A percentile compares a stretch with the other conserved stretches of the same genome.
Conservation (phyloP, 1,284 basidiomycete genomes). For the Rugosomyces carneus region DNA sequence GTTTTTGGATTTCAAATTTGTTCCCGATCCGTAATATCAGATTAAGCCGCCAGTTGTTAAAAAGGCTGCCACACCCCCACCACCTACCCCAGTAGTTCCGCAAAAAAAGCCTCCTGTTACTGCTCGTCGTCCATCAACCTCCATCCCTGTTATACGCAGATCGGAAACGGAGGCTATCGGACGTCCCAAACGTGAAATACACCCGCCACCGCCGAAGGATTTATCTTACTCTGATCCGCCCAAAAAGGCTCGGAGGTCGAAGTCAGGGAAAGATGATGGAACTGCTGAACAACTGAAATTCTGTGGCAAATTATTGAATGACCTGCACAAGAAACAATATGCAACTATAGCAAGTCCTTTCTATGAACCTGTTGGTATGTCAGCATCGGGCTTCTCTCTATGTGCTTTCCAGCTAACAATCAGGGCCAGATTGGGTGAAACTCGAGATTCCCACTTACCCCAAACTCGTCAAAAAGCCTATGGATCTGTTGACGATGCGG, state of each 20-base stretch:
- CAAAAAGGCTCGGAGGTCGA: conserved; percentile 61
- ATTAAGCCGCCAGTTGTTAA: conserved; percentile 50
- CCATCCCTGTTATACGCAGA: conserved; percentile 75
- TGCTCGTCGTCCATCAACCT: conserved; percentile 63
- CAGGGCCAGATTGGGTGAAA: conserved; percentile 58
- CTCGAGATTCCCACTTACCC: conserved; percentile 84
- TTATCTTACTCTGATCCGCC: conserved; percentile 75
- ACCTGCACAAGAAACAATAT: conserved; percentile 79
- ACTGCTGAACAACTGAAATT: conserved; percentile 86
- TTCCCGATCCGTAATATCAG: conserved; percentile 6
- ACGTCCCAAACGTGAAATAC: conserved; percentile 96
- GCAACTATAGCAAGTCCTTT: conserved; percentile 77
- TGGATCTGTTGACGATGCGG: conserved; percentile 89
- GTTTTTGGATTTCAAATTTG: conserved; percentile 1
- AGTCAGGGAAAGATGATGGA: conserved; percentile 59
- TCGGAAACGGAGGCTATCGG: conserved; percentile 55
- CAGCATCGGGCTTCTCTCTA: background rate
- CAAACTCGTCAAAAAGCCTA: conserved; percentile 88
- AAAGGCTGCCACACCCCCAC: conserved; percentile 40
- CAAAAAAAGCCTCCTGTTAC: conserved; percentile 42
- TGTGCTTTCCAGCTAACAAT: conserved; percentile 8
- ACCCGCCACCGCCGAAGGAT: conserved; percentile 91
- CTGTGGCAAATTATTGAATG: conserved; percentile 69
- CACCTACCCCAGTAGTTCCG: conserved; percentile 30
- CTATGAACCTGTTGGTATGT: conserved; percentile 88